Conservation (phyloP, 108 stramenopile genomes). For the Nitzschia sp. region DNA sequence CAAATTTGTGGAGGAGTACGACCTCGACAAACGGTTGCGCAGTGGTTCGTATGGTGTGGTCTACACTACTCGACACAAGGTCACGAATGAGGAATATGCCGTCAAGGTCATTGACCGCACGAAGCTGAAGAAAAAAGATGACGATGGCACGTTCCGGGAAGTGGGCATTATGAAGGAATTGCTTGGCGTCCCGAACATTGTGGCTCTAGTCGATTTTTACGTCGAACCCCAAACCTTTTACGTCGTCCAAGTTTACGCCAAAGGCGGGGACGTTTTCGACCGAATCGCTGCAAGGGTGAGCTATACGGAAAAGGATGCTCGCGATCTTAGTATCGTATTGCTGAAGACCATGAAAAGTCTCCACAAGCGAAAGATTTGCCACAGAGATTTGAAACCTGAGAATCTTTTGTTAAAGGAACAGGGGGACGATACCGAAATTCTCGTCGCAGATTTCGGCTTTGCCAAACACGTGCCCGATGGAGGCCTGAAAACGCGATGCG, state of each 20-base stretch:
- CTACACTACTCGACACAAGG: conserved; percentile 51
- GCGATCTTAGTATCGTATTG: conserved; percentile 62
- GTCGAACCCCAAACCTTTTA: conserved; percentile 62
- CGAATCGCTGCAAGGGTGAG: conserved; percentile 70
- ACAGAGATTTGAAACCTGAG: conserved; percentile 94
- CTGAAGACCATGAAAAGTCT: conserved; percentile 72
- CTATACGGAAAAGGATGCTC: conserved; percentile 91
- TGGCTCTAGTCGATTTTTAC: conserved; percentile 85
- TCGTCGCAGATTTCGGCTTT: conserved; percentile 97
- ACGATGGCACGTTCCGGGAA: conserved; percentile 62
- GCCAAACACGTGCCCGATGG: conserved; percentile 70
- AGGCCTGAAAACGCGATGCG: conserved; percentile 78
- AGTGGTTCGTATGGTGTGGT: conserved; percentile 76
- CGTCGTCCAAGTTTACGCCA: conserved; percentile 83
- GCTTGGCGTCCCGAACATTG: conserved; percentile 53
- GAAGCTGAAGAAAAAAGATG: conserved; percentile 46
- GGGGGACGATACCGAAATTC: conserved; percentile 68
- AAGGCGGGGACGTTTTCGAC: conserved; percentile 98
- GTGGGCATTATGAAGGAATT: conserved; percentile 58
- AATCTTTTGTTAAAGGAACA: conserved; percentile 80
- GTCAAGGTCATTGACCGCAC: conserved; percentile 72
- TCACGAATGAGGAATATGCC: conserved; percentile 48
- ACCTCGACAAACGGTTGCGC: conserved; percentile 45
- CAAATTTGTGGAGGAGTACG: conserved; percentile 57
- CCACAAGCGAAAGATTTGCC: conserved; percentile 78